Evolutionary conservation across 2,329 filamentous ascomycete genomes (phyloP).

Genomic region (Fusarium tuaranense): DNA sequence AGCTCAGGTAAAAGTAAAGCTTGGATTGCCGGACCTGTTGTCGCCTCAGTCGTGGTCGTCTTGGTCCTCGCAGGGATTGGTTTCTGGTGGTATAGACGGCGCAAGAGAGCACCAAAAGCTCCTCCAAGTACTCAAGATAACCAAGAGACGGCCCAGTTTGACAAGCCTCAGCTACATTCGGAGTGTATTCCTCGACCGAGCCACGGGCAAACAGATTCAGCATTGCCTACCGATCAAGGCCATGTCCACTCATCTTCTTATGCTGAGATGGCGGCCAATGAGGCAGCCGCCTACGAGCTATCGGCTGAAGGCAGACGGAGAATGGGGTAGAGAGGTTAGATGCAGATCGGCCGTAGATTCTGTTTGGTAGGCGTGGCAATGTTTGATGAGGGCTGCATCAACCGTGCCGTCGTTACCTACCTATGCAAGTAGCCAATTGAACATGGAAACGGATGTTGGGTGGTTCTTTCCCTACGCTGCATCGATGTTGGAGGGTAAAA

Average conservation of each 20-base stretch:
- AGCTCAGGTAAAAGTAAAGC: background rate
- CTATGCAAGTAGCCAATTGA: background rate
- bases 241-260: background rate
- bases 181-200: background rate
- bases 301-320: background rate
- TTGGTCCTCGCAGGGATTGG: background rate
- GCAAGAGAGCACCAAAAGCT: background rate
- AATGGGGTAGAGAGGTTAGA: background rate
- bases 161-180: background rate
- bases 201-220: background rate
- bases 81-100: background rate
- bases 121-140: background rate
- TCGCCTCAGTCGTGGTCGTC: background rate
- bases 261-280: background rate
- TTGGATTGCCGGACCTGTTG: background rate
- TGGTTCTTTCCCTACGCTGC: background rate
- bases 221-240: background rate
- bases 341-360: background rate
- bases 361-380: background rate
- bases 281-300: background rate
- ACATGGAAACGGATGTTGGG: background rate
- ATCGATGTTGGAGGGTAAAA: background rate
- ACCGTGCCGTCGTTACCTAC: background rate
- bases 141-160: background rate
- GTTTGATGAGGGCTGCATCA: background rate